phyloP scores from a whole-genome alignment of 2,329 filamentous ascomycete genomes.

The Exophiala sp. region DNA sequence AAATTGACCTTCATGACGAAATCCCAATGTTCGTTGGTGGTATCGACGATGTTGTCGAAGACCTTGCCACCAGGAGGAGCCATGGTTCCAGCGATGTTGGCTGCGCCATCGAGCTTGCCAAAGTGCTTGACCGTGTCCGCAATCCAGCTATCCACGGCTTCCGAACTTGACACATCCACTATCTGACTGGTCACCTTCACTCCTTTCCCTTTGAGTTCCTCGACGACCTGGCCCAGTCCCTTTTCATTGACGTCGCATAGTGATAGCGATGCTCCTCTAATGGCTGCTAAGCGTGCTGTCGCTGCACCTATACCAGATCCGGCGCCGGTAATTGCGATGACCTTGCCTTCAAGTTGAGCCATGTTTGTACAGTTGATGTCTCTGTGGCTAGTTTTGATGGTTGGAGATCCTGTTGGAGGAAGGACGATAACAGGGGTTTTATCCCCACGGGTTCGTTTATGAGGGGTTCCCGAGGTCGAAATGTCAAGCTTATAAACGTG shows the following conservation, averaged over 20 bases:
- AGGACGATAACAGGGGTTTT: no score
- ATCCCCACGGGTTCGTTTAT: no score
- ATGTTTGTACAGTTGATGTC: slow-evolving; percentile 15
- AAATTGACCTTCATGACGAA: slow-evolving; percentile 41
- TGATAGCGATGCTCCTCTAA: slow-evolving; percentile 45
- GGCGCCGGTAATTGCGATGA: slow-evolving; percentile 50
- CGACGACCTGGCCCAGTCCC: slow-evolving; percentile 30
- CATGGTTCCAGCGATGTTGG: slow-evolving; percentile 27
- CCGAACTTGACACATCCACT: slow-evolving; percentile 19
- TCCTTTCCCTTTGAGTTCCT: slow-evolving; percentile 10
- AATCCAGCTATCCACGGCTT: slow-evolving; percentile 22
- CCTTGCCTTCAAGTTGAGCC: slow-evolving; percentile 37
- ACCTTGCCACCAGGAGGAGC: slow-evolving; percentile 43
- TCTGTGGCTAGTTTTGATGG: no score
- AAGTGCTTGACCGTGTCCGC: slow-evolving; percentile 20
- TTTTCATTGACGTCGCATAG: slow-evolving; percentile 46
- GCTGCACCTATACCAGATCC: slow-evolving; percentile 50
- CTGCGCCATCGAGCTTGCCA: slow-evolving; percentile 25
- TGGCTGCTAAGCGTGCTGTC: slow-evolving; percentile 44
- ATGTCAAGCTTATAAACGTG: no score
- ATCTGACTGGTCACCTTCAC: slow-evolving; percentile 10
- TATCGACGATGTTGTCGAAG: slow-evolving; percentile 37
- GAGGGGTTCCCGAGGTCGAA: no score
- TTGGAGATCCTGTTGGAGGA: no score
- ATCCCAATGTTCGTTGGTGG: slow-evolving; percentile 43